Percentiles rank a stretch among this genome's conserved stretches.
Conservation (phyloP, 2,329 filamentous ascomycete genomes). For the Pseudopithomyces chartarum region DNA sequence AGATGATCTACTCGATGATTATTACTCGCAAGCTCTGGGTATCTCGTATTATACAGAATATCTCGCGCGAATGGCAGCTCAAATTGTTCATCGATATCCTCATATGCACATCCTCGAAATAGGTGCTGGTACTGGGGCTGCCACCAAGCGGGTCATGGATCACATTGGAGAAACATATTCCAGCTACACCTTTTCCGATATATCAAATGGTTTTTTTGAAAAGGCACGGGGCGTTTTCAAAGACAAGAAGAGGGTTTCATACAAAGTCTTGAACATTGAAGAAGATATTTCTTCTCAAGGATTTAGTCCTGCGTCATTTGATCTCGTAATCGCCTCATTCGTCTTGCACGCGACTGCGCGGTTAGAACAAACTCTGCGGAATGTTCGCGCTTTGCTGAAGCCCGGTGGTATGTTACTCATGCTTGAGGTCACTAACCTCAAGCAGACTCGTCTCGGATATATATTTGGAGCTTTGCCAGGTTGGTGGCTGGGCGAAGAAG, state of each 20-base stretch:
- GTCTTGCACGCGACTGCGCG: conserved; percentile 19
- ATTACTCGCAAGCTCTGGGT: conserved; percentile 14
- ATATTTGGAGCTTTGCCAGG: conserved; percentile 45
- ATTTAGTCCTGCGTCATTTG: conserved; percentile 12
- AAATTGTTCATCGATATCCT: conserved; percentile 23
- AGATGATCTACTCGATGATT: conserved; percentile 17
- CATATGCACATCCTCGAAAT: conserved; percentile 14
- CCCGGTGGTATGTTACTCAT: conserved; percentile 53
- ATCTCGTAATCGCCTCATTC: conserved; percentile 19
- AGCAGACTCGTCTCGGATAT: conserved; percentile 8
- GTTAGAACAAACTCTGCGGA: conserved; percentile 13
- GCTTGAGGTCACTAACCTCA: conserved; percentile 35
- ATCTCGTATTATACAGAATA: neutral
- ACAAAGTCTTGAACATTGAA: conserved; percentile 1
- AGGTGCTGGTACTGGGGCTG: conserved; percentile 17
- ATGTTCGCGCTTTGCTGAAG: conserved; percentile 21
- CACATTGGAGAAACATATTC: conserved; percentile 1
- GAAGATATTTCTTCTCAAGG: conserved; percentile 11
- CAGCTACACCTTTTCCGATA: conserved; percentile 27
- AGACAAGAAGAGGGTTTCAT: neutral
- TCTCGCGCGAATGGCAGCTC: conserved; percentile 8
- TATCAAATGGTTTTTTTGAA: conserved; percentile 22
- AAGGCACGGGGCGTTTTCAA: conserved; percentile 6
- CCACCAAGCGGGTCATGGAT: conserved; percentile 3
- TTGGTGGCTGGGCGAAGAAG: conserved; percentile 40